Conservation (phyloP, 2,329 filamentous ascomycete genomes). For the Colletotrichum acutatum region DNA sequence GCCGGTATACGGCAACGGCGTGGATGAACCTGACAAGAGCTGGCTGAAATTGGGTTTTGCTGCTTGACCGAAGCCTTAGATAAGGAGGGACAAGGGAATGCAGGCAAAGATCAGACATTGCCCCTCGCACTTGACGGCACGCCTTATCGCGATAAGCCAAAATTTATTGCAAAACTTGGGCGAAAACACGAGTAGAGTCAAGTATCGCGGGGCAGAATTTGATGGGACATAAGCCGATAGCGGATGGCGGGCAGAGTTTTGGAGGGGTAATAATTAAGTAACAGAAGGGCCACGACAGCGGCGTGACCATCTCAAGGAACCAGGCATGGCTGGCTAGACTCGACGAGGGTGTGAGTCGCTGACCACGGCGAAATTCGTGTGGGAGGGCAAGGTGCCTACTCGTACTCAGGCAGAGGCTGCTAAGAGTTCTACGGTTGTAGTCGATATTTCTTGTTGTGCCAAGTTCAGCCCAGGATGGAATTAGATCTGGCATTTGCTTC, state of each 20-base stretch:
- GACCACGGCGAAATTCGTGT: neutral
- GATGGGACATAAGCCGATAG: slow-evolving; percentile 41
- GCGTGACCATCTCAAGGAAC: slow-evolving; percentile 24
- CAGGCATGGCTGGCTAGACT: slow-evolving; percentile 27
- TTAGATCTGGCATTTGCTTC: neutral
- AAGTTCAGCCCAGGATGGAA: neutral
- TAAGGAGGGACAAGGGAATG: slow-evolving; percentile 29
- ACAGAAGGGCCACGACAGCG: slow-evolving; percentile 23
- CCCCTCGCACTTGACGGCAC: slow-evolving; percentile 4
- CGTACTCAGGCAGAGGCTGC: neutral
- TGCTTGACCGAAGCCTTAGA: slow-evolving; percentile 1
- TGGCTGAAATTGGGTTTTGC: slow-evolving; percentile 26
- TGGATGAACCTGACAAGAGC: slow-evolving; percentile 9
- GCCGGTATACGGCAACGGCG: slow-evolving; percentile 5
- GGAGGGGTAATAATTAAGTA: slow-evolving; percentile 39
- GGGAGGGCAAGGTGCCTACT: neutral
- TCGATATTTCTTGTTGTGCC: neutral
- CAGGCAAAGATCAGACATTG: slow-evolving; percentile 8
- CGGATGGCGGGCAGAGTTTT: slow-evolving; percentile 28
- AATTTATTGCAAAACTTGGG: neutral
- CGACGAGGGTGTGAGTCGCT: neutral
- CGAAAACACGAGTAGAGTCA: neutral
- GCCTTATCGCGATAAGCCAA: slow-evolving; percentile 18
- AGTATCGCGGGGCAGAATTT: slow-evolving; percentile 3
- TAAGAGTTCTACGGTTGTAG: too few species aligned